Percentiles rank a stretch among this genome's conserved stretches.
phyloP scores from a whole-genome alignment of 257 asterid species.

The Nicotiana tabacum region DNA sequence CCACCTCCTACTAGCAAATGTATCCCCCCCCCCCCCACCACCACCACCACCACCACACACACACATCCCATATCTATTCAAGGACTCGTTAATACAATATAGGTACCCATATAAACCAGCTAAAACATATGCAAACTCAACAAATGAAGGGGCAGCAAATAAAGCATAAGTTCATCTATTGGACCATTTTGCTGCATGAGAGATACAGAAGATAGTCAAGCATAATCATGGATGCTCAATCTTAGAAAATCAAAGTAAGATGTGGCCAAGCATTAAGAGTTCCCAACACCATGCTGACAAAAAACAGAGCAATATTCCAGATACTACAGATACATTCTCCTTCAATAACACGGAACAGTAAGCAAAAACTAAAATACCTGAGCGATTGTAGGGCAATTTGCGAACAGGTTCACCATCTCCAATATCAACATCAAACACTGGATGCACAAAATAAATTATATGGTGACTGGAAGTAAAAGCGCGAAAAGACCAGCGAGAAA shows the following conservation, averaged over 20 bases:
- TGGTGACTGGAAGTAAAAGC: conserved; percentile 22
- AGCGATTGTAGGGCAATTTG: conserved; percentile 83
- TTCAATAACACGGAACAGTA: neutral
- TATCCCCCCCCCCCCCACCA: too few species aligned
- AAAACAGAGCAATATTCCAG: neutral
- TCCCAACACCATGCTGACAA: neutral
- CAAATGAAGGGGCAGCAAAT: neutral
- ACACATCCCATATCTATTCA: too few species aligned
- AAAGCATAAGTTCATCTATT: neutral
- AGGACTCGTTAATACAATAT: too few species aligned
- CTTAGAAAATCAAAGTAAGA: neutral
- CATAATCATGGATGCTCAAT: neutral
- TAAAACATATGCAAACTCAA: neutral
- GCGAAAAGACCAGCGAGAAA: conserved; percentile 12
- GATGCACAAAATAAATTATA: conserved; percentile 16
- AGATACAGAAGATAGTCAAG: neutral
- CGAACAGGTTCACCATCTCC: conserved; percentile 99
- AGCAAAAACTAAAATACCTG: conserved; percentile 49
- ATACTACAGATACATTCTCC: neutral
- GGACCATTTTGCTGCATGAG: neutral
- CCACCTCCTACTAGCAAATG: too few species aligned
- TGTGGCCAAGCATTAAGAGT: neutral
- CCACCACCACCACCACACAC: too few species aligned
- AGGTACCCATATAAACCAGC: neutral
- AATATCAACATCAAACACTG: conserved; percentile 98